phyloP scores from a whole-genome alignment of 2,329 filamentous ascomycete genomes.

The Calonectria naviculata region DNA sequence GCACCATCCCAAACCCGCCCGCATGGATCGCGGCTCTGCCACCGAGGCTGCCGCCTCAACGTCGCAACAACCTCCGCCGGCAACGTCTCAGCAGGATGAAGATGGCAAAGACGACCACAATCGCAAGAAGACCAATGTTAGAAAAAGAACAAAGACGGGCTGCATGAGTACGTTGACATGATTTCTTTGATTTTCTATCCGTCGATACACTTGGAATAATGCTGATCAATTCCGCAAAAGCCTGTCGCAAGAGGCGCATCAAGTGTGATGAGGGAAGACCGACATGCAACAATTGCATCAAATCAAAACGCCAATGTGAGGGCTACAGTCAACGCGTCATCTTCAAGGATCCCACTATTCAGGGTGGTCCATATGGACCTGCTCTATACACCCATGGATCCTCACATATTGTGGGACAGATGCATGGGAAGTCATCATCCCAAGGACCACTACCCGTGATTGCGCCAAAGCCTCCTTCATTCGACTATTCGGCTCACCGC shows the following conservation, averaged over 20 bases:
- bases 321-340: conserved; percentile 85
- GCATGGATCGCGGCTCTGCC: conserved; percentile 34
- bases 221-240: conserved; percentile 55
- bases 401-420: conserved; percentile 40
- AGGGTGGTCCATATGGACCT: conserved; percentile 56
- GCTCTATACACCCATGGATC: conserved; percentile 55
- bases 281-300: conserved; percentile 85
- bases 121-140: conserved; percentile 59
- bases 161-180: conserved; percentile 77
- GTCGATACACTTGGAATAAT: neutral
- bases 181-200: neutral
- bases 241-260: conserved; percentile 93
- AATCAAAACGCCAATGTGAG: conserved; percentile 85
- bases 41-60: conserved; percentile 18
- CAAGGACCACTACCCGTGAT: conserved; percentile 54
- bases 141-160: conserved; percentile 89
- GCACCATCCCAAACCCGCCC: neutral
- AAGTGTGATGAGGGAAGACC: conserved; percentile 95
- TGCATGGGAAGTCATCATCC: conserved; percentile 52
- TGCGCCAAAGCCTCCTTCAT: conserved; percentile 62
- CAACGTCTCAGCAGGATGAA: conserved; percentile 46
- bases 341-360: conserved; percentile 76
- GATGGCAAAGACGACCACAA: conserved; percentile 54
- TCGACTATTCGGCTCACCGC: conserved; percentile 40
- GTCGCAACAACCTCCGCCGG: conserved; percentile 40